Percentiles rank a stretch among this genome's conserved stretches.
phyloP scores from a whole-genome alignment of 2,329 filamentous ascomycete species.

The Trichoderma guizhouense region DNA sequence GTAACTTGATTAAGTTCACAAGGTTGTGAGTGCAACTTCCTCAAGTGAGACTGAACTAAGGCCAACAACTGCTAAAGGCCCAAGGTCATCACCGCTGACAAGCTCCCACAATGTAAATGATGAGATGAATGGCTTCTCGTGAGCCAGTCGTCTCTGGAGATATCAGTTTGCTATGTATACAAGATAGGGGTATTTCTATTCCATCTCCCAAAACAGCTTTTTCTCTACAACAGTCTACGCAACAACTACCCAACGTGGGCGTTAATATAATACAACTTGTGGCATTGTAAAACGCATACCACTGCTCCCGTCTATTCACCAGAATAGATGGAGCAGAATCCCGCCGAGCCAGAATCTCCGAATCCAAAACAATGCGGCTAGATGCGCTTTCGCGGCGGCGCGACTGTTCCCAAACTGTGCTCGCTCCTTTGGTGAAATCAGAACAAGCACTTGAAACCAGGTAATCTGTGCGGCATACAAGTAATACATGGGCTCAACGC shows the following conservation, averaged over 20 bases:
- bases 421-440: background rate
- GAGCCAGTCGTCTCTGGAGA: background rate
- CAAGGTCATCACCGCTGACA: background rate
- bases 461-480: background rate
- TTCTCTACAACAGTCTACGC: background rate
- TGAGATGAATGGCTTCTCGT: background rate
- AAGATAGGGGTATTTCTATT: background rate
- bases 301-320: background rate
- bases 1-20: background rate
- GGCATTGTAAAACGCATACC: background rate
- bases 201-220: background rate
- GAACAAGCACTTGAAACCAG: background rate
- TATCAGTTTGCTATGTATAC: background rate
- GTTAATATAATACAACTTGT: background rate
- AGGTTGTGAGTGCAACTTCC: background rate
- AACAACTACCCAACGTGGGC: background rate
- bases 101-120: background rate
- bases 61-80: background rate
- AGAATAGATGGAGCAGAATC: background rate
- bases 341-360: conserved; percentile 14
- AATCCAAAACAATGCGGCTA: conserved; percentile 10
- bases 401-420: background rate
- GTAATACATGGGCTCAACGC: background rate
- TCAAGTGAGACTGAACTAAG: background rate
- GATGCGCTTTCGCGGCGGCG: conserved; percentile 10